Percentiles rank a stretch among this genome's conserved stretches.
These are phyloP conservation scores for Trichoderma koningii DNA, from an alignment of 2,329 filamentous ascomycete genomes.

Conservation along the genomic window DNA sequence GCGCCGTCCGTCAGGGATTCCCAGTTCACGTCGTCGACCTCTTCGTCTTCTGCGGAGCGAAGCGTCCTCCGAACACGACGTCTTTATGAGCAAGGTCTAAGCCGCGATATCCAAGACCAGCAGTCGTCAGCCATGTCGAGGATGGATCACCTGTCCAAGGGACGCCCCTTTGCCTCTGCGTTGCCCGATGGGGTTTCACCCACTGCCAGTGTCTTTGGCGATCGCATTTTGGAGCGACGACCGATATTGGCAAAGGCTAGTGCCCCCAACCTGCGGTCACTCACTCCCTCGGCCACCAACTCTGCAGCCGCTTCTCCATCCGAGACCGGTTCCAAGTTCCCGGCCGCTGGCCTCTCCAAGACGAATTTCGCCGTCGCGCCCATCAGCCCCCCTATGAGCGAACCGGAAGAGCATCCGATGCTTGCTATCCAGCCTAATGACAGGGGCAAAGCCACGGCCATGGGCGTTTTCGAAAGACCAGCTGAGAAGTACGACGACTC, in stretches of 20 bases:
- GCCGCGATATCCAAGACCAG: slow-evolving; percentile 77
- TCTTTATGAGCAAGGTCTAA: slow-evolving; percentile 80
- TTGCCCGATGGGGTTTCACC: slow-evolving; percentile 58
- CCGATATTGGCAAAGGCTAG: slow-evolving; percentile 59
- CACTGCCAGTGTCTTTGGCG: slow-evolving; percentile 45
- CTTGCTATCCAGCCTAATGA: slow-evolving; percentile 75
- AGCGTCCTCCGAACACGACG: slow-evolving; percentile 70
- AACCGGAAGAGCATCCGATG: slow-evolving; percentile 65
- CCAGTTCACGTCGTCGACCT: slow-evolving; percentile 46
- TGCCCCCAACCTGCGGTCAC: slow-evolving; percentile 67
- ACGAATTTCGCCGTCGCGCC: slow-evolving; percentile 42
- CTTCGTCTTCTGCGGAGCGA: slow-evolving; percentile 56
- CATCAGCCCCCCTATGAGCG: slow-evolving; percentile 63
- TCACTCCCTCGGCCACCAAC: slow-evolving; percentile 51
- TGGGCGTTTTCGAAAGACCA: slow-evolving; percentile 67
- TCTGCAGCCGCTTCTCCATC: slow-evolving; percentile 30
- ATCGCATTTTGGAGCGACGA: slow-evolving; percentile 51
- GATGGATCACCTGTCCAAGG: slow-evolving; percentile 74
- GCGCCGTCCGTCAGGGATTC: slow-evolving; percentile 55
- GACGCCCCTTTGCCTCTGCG: slow-evolving; percentile 53
- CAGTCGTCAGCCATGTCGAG: slow-evolving; percentile 75
- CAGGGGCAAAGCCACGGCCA: slow-evolving; percentile 76
- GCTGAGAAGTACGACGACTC: slow-evolving; percentile 77
- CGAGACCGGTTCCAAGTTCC: slow-evolving; percentile 43
- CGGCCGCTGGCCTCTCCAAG: slow-evolving; percentile 39